A percentile compares a stretch with the other conserved stretches of the same genome.
Evolutionary conservation across 495 filamentous ascomycete species (phyloP).

Genomic region (Glonium stellatum): DNA sequence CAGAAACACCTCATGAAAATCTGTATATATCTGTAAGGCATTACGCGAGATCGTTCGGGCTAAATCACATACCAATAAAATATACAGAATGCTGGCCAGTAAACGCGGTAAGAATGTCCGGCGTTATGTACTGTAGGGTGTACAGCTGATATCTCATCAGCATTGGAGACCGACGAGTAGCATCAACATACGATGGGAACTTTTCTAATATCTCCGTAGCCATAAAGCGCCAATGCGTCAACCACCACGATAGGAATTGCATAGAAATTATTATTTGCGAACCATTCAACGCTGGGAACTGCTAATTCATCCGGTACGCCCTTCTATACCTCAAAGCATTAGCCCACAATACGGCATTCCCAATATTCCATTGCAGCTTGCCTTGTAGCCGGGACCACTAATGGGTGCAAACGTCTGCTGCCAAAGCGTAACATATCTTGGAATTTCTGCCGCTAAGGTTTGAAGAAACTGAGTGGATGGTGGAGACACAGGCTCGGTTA

Average conservation of each 20-base stretch:
- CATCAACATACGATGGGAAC: constrained; percentile 23
- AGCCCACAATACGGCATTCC: not conserved
- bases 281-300: constrained; percentile 21
- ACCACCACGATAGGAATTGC: constrained; percentile 19
- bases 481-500: constrained; percentile 4
- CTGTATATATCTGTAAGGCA: constrained; percentile 2
- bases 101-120: constrained; percentile 24
- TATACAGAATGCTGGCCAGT: constrained; percentile 23
- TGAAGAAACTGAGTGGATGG: constrained; percentile 1
- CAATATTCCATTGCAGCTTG: not conserved
- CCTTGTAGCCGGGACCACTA: constrained; percentile 22
- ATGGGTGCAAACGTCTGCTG: constrained; percentile 14
- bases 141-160: constrained; percentile 25
- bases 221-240: constrained; percentile 24
- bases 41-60: not conserved
- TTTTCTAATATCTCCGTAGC: constrained; percentile 23
- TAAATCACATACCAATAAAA: constrained; percentile 11
- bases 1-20: constrained; percentile 22
- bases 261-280: constrained; percentile 19
- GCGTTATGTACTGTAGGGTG: constrained; percentile 26
- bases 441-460: constrained; percentile 8
- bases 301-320: constrained; percentile 24
- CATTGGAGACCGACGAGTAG: not conserved
- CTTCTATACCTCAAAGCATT: constrained; percentile 15
- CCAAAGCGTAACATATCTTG: constrained; percentile 21